Percentiles rank a stretch among this genome's conserved stretches.
Evolutionary conservation across 2,329 filamentous ascomycete species (phyloP).

Genomic region (Fusarium denticulatum): DNA sequence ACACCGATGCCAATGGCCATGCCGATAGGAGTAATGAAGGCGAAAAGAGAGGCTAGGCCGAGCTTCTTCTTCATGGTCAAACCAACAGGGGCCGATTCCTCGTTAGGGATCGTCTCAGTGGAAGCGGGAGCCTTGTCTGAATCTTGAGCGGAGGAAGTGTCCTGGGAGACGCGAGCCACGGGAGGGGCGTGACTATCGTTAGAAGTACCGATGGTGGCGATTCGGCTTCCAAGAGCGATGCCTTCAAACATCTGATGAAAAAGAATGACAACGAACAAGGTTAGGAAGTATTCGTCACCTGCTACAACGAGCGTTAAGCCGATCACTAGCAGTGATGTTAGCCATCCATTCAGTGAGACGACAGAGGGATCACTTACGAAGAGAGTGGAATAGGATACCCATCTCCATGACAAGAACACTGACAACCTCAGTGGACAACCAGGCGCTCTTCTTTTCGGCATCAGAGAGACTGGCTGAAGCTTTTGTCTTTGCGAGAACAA

Average conservation of each 20-base stretch:
- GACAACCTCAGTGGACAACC: conserved; percentile 59
- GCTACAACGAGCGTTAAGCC: conserved; percentile 71
- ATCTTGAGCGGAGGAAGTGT: conserved; percentile 29
- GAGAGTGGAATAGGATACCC: conserved; percentile 79
- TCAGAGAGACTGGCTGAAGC: conserved; percentile 39
- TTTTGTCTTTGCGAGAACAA: conserved; percentile 56
- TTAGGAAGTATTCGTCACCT: conserved; percentile 64
- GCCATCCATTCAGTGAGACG: background rate
- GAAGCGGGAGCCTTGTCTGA: conserved; percentile 43
- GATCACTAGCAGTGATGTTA: conserved; percentile 59
- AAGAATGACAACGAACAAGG: conserved; percentile 73
- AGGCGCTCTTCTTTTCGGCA: conserved; percentile 39
- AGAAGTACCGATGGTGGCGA: conserved; percentile 65
- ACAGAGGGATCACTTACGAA: conserved; percentile 57
- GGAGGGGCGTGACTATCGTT: conserved; percentile 28
- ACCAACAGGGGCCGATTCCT: conserved; percentile 20
- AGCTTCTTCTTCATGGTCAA: conserved; percentile 63
- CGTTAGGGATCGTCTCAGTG: conserved; percentile 32
- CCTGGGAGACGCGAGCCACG: conserved; percentile 35
- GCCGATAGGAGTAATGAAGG: conserved; percentile 77
- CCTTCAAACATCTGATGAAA: conserved; percentile 86
- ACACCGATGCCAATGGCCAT: conserved; percentile 85
- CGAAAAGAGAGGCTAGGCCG: conserved; percentile 70
- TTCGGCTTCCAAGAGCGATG: conserved; percentile 76
- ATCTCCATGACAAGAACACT: conserved; percentile 76